Percentiles rank a stretch among this genome's conserved stretches.
Evolutionary conservation across 805 yeast species (phyloP).

Genomic region (Danielozyma ontarioensis): DNA sequence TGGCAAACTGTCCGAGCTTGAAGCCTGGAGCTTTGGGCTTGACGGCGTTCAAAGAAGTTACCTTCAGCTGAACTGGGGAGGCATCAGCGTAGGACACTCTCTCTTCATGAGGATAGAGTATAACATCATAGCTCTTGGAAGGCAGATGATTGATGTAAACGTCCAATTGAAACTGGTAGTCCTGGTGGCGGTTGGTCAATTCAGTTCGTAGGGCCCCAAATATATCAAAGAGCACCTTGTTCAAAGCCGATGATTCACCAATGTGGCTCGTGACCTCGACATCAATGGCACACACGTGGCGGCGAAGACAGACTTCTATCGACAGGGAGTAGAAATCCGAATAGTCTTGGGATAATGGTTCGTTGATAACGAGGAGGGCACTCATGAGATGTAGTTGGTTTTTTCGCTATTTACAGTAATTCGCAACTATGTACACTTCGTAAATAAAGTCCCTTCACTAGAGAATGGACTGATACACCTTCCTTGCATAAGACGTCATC

Average conservation of each 20-base stretch:
- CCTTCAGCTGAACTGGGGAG: too few species aligned
- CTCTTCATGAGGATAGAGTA: too few species aligned
- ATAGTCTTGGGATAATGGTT: neutral
- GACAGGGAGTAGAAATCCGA: constrained; percentile 6
- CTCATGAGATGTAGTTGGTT: constrained; percentile 12
- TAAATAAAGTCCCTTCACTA: neutral
- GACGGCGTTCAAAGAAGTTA: too few species aligned
- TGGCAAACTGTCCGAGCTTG: constrained; percentile 9
- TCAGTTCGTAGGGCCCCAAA: constrained; percentile 23
- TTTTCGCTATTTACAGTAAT: constrained; percentile 5
- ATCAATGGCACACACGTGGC: constrained; percentile 11
- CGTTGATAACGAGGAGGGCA: neutral
- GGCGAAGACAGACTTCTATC: constrained; percentile 4
- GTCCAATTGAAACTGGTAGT: too few species aligned
- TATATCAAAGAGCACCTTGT: constrained; percentile 20
- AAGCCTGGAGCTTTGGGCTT: too few species aligned
- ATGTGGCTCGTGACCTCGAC: constrained; percentile 19
- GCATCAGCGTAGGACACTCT: too few species aligned
- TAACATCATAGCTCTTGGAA: too few species aligned
- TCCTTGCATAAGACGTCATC: constrained; percentile 6
- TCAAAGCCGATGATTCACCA: constrained; percentile 17
- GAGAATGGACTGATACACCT: constrained; percentile 5
- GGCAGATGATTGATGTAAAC: too few species aligned
- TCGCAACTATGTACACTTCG: constrained; percentile 1
- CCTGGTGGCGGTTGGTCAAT: constrained; percentile 13